Evolutionary conservation across 208 protist species (phyloP).

Genomic region (Trypanosoma scelopori): DNA sequence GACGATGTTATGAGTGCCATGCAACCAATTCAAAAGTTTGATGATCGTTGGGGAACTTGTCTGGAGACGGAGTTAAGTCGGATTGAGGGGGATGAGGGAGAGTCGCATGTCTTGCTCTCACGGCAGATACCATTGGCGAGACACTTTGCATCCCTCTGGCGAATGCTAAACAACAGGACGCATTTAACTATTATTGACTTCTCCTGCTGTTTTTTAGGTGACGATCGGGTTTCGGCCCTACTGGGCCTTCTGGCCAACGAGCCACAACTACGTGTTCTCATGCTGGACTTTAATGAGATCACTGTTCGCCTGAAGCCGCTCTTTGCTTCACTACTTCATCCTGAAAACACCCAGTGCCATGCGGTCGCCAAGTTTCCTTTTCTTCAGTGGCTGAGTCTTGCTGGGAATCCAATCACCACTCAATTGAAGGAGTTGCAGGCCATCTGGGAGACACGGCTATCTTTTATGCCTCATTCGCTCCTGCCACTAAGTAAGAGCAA

Average conservation of each 20-base stretch:
- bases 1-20: not conserved
- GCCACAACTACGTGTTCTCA: slow-evolving; percentile 10
- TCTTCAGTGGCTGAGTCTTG: not conserved
- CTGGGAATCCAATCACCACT: slow-evolving; percentile 6
- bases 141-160: not conserved
- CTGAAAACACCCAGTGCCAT: not conserved
- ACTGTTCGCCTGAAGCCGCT: not conserved
- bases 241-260: not conserved
- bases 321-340: not conserved
- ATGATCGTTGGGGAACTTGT: not conserved
- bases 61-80: not conserved
- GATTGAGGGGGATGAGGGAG: not conserved
- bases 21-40: not conserved
- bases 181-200: slow-evolving; percentile 1
- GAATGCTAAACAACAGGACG: not conserved
- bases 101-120: not conserved
- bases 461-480: not conserved
- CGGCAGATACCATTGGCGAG: not conserved
- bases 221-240: not conserved
- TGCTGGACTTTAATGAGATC: slow-evolving; percentile 5
- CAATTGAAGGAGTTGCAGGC: not conserved
- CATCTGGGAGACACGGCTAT: not conserved
- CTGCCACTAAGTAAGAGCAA: not conserved
- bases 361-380: slow-evolving; percentile 4
- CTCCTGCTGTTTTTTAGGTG: not conserved